Conservation (phyloP, 371 early-diverging fungal species). For the Phascolomyces articulosus region DNA sequence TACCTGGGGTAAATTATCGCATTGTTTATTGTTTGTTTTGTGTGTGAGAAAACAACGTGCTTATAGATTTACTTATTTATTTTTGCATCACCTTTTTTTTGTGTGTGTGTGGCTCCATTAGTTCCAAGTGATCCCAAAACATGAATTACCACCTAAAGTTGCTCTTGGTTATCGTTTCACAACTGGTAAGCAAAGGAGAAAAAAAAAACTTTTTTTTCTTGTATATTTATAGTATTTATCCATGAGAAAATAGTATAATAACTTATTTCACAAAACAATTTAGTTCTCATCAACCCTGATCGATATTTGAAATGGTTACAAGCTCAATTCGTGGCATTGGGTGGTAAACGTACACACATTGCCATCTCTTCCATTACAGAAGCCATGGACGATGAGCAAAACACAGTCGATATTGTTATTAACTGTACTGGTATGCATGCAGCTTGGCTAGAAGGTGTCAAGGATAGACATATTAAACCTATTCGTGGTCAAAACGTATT, state of each 20-base stretch:
- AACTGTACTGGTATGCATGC: constrained; percentile 75
- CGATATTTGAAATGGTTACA: constrained; percentile 69
- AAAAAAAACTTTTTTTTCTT: neutral
- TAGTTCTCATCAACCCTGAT: constrained; percentile 53
- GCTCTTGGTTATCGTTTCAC: constrained; percentile 53
- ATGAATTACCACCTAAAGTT: constrained; percentile 19
- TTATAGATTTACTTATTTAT: neutral
- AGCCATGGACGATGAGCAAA: constrained; percentile 20
- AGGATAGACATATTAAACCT: constrained; percentile 60
- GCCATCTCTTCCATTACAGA: constrained; percentile 34
- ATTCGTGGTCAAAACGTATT: constrained; percentile 72
- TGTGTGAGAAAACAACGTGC: neutral
- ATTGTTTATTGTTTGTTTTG: neutral
- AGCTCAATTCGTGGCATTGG: constrained; percentile 48
- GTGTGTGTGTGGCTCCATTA: no score
- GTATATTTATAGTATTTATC: neutral
- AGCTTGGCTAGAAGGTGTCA: constrained; percentile 60
- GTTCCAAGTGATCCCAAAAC: constrained; percentile 52
- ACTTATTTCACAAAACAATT: neutral
- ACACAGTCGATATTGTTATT: constrained; percentile 54
- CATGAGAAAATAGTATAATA: neutral
- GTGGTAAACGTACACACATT: constrained; percentile 53
- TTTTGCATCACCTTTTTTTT: neutral
- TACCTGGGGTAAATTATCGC: constrained; percentile 47
- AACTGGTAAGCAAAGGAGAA: constrained; percentile 37